phyloP scores from a whole-genome alignment of 768 basidiomycete genomes.

The Crucibulum laeve region DNA sequence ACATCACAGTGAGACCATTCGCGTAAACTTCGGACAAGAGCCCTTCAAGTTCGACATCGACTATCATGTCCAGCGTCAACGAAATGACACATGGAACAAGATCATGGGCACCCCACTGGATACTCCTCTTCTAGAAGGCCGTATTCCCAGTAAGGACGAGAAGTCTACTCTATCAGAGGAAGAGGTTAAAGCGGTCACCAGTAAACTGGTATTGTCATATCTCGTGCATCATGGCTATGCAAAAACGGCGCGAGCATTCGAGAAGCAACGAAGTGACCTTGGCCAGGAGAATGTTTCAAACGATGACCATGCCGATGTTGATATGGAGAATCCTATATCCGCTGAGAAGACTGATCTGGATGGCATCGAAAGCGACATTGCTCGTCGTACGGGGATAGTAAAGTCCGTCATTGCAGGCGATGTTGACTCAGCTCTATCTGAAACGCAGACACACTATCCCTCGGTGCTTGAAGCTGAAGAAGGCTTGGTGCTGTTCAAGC shows the following conservation, averaged over 20 bases:
- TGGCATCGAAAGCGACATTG: conserved; percentile 47
- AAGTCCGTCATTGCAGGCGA: conserved; percentile 65
- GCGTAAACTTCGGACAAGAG: conserved; percentile 85
- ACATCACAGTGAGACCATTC: conserved; percentile 70
- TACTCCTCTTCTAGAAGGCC: conserved; percentile 24
- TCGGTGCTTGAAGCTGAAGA: conserved; percentile 61
- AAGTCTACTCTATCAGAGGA: conserved; percentile 35
- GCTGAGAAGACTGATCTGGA: conserved; percentile 14
- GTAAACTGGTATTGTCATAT: conserved; percentile 74
- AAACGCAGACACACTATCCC: conserved; percentile 55
- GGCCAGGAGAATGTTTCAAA: conserved; percentile 3
- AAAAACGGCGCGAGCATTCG: conserved; percentile 64
- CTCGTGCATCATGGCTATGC: conserved; percentile 84
- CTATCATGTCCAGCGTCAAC: conserved; percentile 70
- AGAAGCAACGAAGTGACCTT: conserved; percentile 31
- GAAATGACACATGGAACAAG: conserved; percentile 60
- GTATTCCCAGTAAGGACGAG: conserved; percentile 14
- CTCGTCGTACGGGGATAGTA: conserved; percentile 67
- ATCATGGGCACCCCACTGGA: conserved; percentile 58
- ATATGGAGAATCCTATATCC: conserved; percentile 34
- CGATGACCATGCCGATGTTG: conserved; percentile 36
- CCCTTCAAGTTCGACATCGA: conserved; percentile 91
- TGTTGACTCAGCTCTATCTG: conserved; percentile 61
- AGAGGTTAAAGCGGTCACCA: conserved; percentile 54
- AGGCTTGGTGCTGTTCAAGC: conserved; percentile 72